These are phyloP conservation scores for Mallotus repandus DNA, from an alignment of 441 rosid genomes.

Conservation along the genomic window DNA sequence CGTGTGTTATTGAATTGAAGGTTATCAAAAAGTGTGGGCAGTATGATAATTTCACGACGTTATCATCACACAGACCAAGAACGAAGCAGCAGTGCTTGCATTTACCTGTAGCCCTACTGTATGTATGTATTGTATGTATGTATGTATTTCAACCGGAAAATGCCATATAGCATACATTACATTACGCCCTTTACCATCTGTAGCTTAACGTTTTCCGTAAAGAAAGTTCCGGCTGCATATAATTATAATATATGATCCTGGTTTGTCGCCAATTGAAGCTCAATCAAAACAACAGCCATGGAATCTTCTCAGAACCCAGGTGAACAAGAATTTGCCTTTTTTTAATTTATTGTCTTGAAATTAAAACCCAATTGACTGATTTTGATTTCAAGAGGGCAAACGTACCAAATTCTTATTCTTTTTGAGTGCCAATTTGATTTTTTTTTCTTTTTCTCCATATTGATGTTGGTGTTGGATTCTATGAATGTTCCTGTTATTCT, in stretches of 20 bases:
- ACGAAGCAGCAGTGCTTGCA: no score
- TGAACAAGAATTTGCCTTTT: neutral
- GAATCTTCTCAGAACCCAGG: conserved; percentile 29
- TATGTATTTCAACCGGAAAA: no score
- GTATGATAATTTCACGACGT: no score
- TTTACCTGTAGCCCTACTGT: no score
- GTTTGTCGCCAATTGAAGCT: neutral
- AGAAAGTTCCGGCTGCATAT: neutral
- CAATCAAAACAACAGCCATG: conserved; percentile 16
- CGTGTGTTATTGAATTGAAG: no score
- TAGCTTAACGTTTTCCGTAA: neutral
- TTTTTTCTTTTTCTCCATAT: neutral
- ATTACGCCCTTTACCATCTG: no score
- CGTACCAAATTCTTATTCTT: no score
- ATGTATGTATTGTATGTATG: no score
- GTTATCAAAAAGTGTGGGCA: no score
- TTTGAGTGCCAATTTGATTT: no score
- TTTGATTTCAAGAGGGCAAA: neutral
- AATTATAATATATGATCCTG: neutral
- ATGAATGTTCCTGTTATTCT: neutral
- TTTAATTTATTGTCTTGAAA: neutral
- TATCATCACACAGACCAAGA: no score
- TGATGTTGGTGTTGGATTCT: neutral
- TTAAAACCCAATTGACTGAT: neutral
- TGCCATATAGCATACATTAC: neutral